Evolutionary conservation across 1,139 yeast genomes (phyloP).

Genomic region (Pichia terricola): DNA sequence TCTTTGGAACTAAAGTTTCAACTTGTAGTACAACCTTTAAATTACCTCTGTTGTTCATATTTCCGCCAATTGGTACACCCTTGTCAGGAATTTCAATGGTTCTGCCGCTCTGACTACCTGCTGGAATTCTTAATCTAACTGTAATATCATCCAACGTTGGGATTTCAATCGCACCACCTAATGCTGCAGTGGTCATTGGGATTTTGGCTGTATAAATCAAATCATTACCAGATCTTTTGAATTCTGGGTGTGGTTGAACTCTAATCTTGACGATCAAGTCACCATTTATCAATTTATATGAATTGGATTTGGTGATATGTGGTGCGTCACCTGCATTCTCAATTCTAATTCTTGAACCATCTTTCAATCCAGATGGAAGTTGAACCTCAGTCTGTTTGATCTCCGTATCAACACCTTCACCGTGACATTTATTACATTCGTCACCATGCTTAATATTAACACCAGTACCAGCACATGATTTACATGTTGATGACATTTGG

Average conservation of each 20-base stretch:
- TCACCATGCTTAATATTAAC: conserved; percentile 61
- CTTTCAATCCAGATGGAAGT: conserved; percentile 80
- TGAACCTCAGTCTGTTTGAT: conserved; percentile 67
- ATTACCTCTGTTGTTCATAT: conserved; percentile 55
- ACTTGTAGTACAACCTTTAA: conserved; percentile 70
- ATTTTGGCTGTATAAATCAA: conserved; percentile 57
- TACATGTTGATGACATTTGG: conserved; percentile 94
- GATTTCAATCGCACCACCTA: conserved; percentile 82
- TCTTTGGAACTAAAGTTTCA: conserved; percentile 61
- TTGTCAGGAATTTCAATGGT: conserved; percentile 70
- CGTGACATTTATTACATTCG: conserved; percentile 74
- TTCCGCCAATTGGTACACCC: conserved; percentile 71
- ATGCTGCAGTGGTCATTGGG: conserved; percentile 91
- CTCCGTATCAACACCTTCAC: conserved; percentile 73
- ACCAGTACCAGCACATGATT: conserved; percentile 82
- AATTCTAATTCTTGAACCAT: conserved; percentile 77
- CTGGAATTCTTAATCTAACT: conserved; percentile 70
- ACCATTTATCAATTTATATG: conserved; percentile 63
- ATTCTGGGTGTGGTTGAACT: conserved; percentile 64
- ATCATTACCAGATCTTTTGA: conserved; percentile 56
- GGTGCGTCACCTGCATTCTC: conserved; percentile 93
- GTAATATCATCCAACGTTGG: conserved; percentile 71
- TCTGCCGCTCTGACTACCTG: conserved; percentile 78
- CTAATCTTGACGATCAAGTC: conserved; percentile 77
- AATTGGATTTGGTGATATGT: conserved; percentile 53